Conservation (phyloP, 2,329 filamentous ascomycete species). For the Epicoccum sorghinum region DNA sequence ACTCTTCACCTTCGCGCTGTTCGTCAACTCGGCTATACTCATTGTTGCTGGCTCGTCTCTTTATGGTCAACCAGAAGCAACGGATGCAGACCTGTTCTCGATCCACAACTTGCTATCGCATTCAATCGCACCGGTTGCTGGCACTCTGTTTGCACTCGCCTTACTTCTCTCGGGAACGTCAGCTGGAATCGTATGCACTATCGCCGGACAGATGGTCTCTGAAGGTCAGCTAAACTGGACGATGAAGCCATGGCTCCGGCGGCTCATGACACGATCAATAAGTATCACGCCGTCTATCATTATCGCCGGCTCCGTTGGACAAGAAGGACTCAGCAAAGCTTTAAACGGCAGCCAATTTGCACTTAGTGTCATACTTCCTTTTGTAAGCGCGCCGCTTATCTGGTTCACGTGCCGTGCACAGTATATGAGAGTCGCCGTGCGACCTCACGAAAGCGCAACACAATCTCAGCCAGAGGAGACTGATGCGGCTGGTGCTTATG, state of each 20-base stretch:
- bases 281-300: conserved; percentile 83
- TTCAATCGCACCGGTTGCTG: conserved; percentile 75
- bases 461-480: conserved; percentile 3
- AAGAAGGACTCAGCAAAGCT: conserved; percentile 71
- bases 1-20: conserved; percentile 82
- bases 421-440: conserved; percentile 74
- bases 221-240: conserved; percentile 81
- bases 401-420: conserved; percentile 81
- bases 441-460: neutral
- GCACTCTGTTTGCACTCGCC: conserved; percentile 82
- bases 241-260: conserved; percentile 76
- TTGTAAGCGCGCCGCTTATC: conserved; percentile 81
- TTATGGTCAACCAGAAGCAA: conserved; percentile 63
- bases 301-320: conserved; percentile 79
- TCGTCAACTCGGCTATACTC: conserved; percentile 82
- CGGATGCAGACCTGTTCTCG: conserved; percentile 77
- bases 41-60: conserved; percentile 82
- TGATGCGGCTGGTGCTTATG: conserved; percentile 28
- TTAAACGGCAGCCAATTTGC: conserved; percentile 80
- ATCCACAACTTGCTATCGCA: conserved; percentile 75
- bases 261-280: conserved; percentile 77
- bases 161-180: conserved; percentile 80
- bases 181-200: conserved; percentile 87
- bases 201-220: conserved; percentile 86
- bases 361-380: conserved; percentile 78